These are phyloP conservation scores for Rhododendron kiyosumense DNA, from an alignment of 148 eudicot genomes.

Conservation along the genomic window DNA sequence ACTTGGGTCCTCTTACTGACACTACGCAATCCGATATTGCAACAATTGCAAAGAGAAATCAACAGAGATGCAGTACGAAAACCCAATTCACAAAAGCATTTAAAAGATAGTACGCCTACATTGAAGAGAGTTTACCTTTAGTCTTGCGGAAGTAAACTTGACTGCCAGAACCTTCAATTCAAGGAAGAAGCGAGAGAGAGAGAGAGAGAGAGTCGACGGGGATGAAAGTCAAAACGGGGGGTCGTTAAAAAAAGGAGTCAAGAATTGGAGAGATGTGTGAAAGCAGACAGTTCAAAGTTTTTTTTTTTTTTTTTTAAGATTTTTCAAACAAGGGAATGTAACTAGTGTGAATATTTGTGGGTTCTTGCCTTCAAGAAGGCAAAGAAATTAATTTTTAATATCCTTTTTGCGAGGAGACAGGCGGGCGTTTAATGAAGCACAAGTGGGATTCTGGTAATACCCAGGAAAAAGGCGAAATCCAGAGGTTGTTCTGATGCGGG, in stretches of 20 bases:
- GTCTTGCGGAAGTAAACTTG: not conserved
- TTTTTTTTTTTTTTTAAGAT: too few species aligned
- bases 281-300: not conserved
- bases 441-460: not conserved
- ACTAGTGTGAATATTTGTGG: not conserved
- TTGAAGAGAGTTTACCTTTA: not conserved
- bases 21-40: not conserved
- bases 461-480: not conserved
- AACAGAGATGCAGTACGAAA: not conserved
- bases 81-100: not conserved
- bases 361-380: not conserved
- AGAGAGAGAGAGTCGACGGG: not conserved
- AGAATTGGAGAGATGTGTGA: not conserved
- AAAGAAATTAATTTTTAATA: not conserved
- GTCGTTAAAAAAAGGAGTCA: not conserved
- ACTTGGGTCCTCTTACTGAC: not conserved
- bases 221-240: not conserved
- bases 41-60: not conserved
- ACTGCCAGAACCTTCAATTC: slow-evolving; percentile 7
- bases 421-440: not conserved
- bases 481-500: not conserved
- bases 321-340: not conserved
- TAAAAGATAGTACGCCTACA: not conserved
- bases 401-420: not conserved
- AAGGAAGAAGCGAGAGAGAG: not conserved